These are phyloP conservation scores for Pythium myriotylum DNA, from an alignment of 352 stramenopile species.

Conservation along the genomic window DNA sequence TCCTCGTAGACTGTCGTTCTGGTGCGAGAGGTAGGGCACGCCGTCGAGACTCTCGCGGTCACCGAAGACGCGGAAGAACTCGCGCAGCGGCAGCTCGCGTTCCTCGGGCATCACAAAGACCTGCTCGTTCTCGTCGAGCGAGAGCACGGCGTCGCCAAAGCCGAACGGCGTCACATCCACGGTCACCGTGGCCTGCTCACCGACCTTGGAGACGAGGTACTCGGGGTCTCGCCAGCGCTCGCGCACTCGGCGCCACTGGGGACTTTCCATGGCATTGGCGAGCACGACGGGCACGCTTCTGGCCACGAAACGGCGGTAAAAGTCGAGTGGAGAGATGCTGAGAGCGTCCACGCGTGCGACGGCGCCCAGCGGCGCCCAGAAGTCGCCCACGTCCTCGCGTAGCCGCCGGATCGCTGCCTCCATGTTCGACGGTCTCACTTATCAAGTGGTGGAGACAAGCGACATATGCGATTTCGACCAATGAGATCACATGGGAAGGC, in stretches of 20 bases:
- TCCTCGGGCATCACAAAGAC: conserved; percentile 84
- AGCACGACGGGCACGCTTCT: conserved; percentile 80
- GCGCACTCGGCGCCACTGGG: conserved; percentile 54
- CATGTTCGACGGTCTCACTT: too few relatives aligned
- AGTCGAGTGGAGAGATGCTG: conserved; percentile 50
- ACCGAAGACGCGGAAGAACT: conserved; percentile 57
- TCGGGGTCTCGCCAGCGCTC: conserved; percentile 54
- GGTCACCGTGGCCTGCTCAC: conserved; percentile 45
- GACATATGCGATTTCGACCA: conserved; percentile 1
- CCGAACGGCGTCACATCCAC: conserved; percentile 84
- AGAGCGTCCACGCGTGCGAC: conserved; percentile 55
- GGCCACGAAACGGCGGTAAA: conserved; percentile 78
- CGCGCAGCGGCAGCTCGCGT: conserved; percentile 61
- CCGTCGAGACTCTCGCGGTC: conserved; percentile 64
- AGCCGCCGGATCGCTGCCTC: conserved; percentile 39
- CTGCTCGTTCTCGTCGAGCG: conserved; percentile 27
- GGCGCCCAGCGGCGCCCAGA: conserved; percentile 65
- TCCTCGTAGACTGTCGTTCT: conserved; percentile 81
- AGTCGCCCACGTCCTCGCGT: conserved; percentile 66
- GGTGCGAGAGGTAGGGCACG: conserved; percentile 84
- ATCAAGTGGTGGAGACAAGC: too few relatives aligned
- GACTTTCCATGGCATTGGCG: conserved; percentile 57
- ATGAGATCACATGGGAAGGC: too few relatives aligned
- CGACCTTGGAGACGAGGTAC: conserved; percentile 54
- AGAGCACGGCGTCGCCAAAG: conserved; percentile 68